Evolutionary conservation across 176 grass and related monocot genomes (phyloP), one percentile per base, ranked within the genome.

Genomic region (Raddia distichophylla): DNA sequence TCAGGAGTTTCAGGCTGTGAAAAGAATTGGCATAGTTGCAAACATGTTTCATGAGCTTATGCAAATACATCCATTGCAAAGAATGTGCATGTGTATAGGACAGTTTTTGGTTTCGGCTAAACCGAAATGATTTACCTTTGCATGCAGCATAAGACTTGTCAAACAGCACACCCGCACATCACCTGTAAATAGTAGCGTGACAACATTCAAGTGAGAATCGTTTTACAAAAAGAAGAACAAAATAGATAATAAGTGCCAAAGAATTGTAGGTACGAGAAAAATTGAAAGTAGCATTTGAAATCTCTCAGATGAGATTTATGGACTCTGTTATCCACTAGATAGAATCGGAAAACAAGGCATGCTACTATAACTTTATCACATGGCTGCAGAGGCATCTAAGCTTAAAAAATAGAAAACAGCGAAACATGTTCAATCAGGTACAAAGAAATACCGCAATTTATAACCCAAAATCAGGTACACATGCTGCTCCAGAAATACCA

Each of bases 101-200:
- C 32, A 5, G 51, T 71, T 49, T 65, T 2, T 4, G 10, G 12
- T 13, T 61, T 67, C 12, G 0, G 8, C 68, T 45, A 35, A 77
- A 49, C 4, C 33, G 55, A 56, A 53, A 48, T 18, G 56, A 18
- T 19, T 27, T 91, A 98, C 95, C 92, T 93, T 93, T 35, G 78
- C 68, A 80, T 80, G 86, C 62, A 98, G 83, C 8, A 84, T 48
- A 87, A 95, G 75, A 54, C 81, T 95, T 67, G 86, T 91, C 18
- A 81, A 33, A 88, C 88, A 88, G 77, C 92, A 91, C 35, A 60
- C 40, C 1, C 79, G 42, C 8, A 37, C 89, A 71, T 78, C 67
- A 75, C 88, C 95, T 98, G 81, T 48, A 84, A 90, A 46, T 46
- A 75, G 47, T 14, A 73, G 3, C 13, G 32, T 35, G 17, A 33